These are phyloP conservation scores for Cucurbita maxima DNA, from an alignment of 306 rosid species.

Conservation along the genomic window DNA sequence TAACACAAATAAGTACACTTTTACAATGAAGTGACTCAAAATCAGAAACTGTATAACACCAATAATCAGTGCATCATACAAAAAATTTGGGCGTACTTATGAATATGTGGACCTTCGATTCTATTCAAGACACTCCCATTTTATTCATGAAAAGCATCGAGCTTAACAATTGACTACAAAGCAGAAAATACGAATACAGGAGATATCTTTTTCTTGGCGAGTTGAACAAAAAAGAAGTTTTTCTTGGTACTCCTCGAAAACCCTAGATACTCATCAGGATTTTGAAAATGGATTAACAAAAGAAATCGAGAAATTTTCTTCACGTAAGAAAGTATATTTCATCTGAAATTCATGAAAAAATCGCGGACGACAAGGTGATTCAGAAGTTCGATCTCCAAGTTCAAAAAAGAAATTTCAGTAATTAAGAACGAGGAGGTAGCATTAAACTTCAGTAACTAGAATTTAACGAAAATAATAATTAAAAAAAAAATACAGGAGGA, in stretches of 20 bases:
- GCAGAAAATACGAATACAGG: constrained; percentile 4
- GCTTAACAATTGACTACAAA: constrained; percentile 3
- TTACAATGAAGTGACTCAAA: constrained; percentile 1
- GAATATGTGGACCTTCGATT: neutral
- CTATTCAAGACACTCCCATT: neutral
- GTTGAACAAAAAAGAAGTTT: constrained; percentile 11
- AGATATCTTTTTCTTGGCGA: constrained; percentile 20
- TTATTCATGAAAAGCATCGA: neutral
- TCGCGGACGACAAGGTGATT: neutral
- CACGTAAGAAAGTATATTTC: neutral
- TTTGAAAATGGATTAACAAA: neutral
- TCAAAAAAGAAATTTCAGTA: constrained; percentile 9
- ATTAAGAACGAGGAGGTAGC: constrained; percentile 15
- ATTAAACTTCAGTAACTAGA: neutral
- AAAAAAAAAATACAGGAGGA: neutral
- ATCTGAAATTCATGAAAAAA: constrained; percentile 8
- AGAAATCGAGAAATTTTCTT: neutral
- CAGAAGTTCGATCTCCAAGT: constrained; percentile 19
- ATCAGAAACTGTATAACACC: neutral
- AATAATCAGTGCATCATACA: neutral
- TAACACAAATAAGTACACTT: constrained; percentile 4
- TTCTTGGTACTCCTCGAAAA: neutral
- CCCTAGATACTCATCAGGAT: neutral
- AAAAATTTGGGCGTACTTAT: neutral
- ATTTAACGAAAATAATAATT: constrained; percentile 4